These are phyloP conservation scores for Miscanthus lutarioriparius DNA, from an alignment of 176 grass and related monocot genomes.

Conservation along the genomic window DNA sequence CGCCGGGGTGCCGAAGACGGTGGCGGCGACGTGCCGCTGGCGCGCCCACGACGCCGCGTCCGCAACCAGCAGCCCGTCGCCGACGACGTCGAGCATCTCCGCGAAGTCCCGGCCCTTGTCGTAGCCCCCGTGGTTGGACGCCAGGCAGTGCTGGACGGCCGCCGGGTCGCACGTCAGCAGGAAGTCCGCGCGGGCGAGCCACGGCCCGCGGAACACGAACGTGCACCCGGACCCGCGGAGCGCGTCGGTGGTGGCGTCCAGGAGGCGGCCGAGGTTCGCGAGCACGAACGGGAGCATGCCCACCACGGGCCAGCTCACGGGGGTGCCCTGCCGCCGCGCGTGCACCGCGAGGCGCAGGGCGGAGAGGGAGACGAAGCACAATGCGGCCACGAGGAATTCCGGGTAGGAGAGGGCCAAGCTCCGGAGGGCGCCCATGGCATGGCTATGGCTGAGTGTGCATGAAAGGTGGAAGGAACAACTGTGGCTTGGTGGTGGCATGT, in stretches of 20 bases:
- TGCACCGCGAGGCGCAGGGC: constrained; percentile 16
- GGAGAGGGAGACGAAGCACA: neutral
- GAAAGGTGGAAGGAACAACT: neutral
- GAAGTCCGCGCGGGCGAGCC: constrained; percentile 43
- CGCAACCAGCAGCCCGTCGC: constrained; percentile 52
- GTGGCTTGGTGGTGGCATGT: neutral
- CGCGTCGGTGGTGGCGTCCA: constrained; percentile 36
- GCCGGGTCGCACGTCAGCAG: constrained; percentile 59
- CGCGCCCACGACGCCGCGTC: constrained; percentile 46
- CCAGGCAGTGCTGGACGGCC: constrained; percentile 51
- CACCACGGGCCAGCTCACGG: constrained; percentile 53
- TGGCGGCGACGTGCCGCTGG: constrained; percentile 32
- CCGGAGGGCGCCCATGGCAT: constrained; percentile 25
- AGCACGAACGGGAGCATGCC: constrained; percentile 58
- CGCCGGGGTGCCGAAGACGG: constrained; percentile 31
- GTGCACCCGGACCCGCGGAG: constrained; percentile 40
- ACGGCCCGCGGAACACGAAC: constrained; percentile 56
- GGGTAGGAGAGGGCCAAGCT: constrained; percentile 17
- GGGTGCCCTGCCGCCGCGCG: neutral
- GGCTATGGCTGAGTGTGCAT: neutral
- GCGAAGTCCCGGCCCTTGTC: constrained; percentile 67
- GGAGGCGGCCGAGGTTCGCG: constrained; percentile 3
- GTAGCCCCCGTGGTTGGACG: constrained; percentile 40
- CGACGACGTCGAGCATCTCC: constrained; percentile 64
- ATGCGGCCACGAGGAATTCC: neutral